Evolutionary conservation across 257 asterid species (phyloP), one percentile per base, ranked within the genome.

Genomic region (Oldenlandia corymbosa): DNA sequence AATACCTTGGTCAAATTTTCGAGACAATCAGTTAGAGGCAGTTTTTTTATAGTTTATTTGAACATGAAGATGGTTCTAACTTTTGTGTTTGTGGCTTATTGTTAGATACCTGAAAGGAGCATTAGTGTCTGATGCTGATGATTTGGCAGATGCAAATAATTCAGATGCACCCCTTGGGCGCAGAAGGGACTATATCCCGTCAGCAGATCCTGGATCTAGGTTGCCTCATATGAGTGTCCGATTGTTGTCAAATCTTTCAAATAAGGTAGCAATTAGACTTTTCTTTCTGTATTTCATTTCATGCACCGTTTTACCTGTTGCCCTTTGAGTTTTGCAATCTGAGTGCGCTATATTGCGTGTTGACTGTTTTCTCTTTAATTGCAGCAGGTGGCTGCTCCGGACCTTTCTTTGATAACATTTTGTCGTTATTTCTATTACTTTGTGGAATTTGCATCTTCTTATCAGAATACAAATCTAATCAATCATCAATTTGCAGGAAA

Each of bases 31-130:
- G 11, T 24, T 26, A 21, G 23, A 34, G 1, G 9, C 20, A 27
- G 60, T 17, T 10, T 54, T 53, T 21, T 31, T 5, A 4, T 9
- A n/a, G 18, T 8, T 58, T 58, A 7, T 52, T 27, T 43, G 32
- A 23, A 41, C 26, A 30, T 55, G 60, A 34, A 39, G 36, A 12
- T n/a, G n/a, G 24, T 55, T 32, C 5, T 26, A 32, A 34, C 21
- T n/a, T n/a, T 30, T 48, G 41, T 52, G 16, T 37, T 36, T 48
- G 36, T 32, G 49, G 62, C 9, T 18, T 59, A 39, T 12, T 71
- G 45, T 65, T 80, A 91, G 98, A 90, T 91, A 91, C 48, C 55
- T 64, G 24, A 75, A 83, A 71, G 98, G 99, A 71, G 98, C 95
- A 58, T 66, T 92, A 53, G 75, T 79, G 32, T 56, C 85, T 42